Percentiles rank a stretch among this genome's conserved stretches.
These are phyloP conservation scores for Trifolium dubium DNA, from an alignment of 306 rosid genomes.

Conservation along the genomic window DNA sequence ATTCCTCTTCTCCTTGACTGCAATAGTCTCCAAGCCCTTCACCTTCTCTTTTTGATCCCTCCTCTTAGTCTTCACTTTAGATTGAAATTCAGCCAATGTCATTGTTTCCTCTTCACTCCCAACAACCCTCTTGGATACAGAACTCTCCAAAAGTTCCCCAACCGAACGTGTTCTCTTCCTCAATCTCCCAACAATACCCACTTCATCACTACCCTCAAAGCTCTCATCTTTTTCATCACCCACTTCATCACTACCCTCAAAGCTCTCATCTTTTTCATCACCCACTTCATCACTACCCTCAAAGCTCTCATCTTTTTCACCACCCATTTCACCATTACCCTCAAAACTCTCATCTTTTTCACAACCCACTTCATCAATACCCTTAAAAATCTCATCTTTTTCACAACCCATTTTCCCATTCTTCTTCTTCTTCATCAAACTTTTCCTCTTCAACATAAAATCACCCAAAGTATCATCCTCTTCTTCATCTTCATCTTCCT, in stretches of 20 bases:
- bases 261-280: background rate
- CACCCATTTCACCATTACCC: background rate
- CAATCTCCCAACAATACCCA: conserved; percentile 46
- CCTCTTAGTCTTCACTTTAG: conserved; percentile 47
- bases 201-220: conserved; percentile 39
- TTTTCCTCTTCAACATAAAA: background rate
- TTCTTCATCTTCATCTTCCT: conserved; percentile 30
- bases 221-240: conserved; percentile 38
- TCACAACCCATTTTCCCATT: background rate
- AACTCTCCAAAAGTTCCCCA: conserved; percentile 76
- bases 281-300: background rate
- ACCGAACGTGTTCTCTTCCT: conserved; percentile 69
- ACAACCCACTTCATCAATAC: background rate
- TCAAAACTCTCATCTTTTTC: conserved; percentile 1
- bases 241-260: conserved; percentile 1
- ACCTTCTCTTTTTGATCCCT: conserved; percentile 52
- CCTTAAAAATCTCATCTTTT: conserved; percentile 25
- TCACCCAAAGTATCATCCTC: conserved; percentile 20
- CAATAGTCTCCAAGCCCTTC: conserved; percentile 32
- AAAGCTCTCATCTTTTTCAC: background rate
- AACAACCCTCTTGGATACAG: conserved; percentile 49
- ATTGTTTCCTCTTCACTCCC: conserved; percentile 64
- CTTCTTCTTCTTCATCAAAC: background rate
- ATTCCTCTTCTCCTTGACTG: conserved; percentile 30
- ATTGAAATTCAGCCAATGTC: conserved; percentile 86